Conservation (phyloP, 495 filamentous ascomycete genomes). For the Polyplosphaeria fusca region DNA sequence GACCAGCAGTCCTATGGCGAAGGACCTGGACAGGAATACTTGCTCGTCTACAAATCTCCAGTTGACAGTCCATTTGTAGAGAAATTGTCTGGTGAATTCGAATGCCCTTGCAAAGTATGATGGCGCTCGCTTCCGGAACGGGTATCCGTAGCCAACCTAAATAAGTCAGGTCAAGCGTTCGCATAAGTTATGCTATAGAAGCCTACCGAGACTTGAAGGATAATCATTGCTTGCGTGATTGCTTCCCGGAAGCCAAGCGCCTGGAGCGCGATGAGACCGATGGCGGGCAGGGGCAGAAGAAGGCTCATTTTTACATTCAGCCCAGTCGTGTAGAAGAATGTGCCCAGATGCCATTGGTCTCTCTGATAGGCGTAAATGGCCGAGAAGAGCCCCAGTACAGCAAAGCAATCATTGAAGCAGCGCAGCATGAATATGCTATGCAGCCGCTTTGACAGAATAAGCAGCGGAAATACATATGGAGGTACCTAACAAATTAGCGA, state of each 20-base stretch:
- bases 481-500: slow-evolving; percentile 59
- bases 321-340: slow-evolving; percentile 69
- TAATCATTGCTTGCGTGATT: slow-evolving; percentile 64
- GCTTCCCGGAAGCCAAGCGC: slow-evolving; percentile 60
- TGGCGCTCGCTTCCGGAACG: slow-evolving; percentile 67
- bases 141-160: slow-evolving; percentile 64
- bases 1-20: slow-evolving; percentile 64
- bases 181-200: slow-evolving; percentile 1
- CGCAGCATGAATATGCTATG: slow-evolving; percentile 92
- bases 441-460: slow-evolving; percentile 84
- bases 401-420: slow-evolving; percentile 93
- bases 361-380: slow-evolving; percentile 74
- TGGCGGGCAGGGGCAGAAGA: slow-evolving; percentile 73
- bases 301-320: slow-evolving; percentile 93
- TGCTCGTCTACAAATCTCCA: slow-evolving; percentile 91
- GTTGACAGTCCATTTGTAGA: slow-evolving; percentile 98
- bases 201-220: slow-evolving; percentile 68
- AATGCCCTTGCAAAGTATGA: slow-evolving; percentile 82
- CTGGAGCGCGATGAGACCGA: slow-evolving; percentile 70
- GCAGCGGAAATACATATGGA: slow-evolving; percentile 81
- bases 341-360: slow-evolving; percentile 66
- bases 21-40: slow-evolving; percentile 69
- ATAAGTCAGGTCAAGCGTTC: background rate
- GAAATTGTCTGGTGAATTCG: slow-evolving; percentile 81
- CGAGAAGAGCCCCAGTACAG: slow-evolving; percentile 73